Conservation (phyloP, 108 stramenopile species). For the Ochromonas danica region DNA sequence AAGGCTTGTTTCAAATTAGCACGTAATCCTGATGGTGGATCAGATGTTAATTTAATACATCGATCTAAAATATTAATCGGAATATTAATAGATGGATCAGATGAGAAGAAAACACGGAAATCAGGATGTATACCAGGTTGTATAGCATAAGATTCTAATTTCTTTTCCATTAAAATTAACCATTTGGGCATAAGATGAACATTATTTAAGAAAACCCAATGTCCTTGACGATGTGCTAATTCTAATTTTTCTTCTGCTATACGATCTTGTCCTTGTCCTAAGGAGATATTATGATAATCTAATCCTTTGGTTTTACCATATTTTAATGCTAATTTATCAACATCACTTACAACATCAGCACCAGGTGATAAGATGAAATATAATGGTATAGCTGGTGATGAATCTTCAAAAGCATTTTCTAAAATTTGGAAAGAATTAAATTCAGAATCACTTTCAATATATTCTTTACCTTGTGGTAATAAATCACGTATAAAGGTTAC, state of each 20-base stretch:
- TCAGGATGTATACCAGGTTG: constrained; percentile 27
- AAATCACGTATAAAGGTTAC: constrained; percentile 26
- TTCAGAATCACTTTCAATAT: constrained; percentile 44
- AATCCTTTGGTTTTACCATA: constrained; percentile 37
- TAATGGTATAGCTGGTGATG: constrained; percentile 22
- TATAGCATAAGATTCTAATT: constrained; percentile 22
- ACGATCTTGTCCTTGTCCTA: constrained; percentile 31
- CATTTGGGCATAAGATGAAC: constrained; percentile 33
- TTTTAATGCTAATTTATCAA: constrained; percentile 46
- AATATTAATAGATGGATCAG: constrained; percentile 25
- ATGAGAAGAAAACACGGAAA: constrained; percentile 28
- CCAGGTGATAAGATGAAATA: constrained; percentile 36
- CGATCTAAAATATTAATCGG: constrained; percentile 27
- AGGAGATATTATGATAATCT: constrained; percentile 42
- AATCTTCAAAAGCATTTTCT: constrained; percentile 41
- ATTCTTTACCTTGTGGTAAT: constrained; percentile 45
- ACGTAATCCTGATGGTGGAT: constrained; percentile 27
- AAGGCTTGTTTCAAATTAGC: constrained; percentile 39
- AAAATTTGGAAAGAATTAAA: constrained; percentile 45
- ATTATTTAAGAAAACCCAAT: constrained; percentile 35
- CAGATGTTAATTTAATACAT: constrained; percentile 33
- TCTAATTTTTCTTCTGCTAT: constrained; percentile 31
- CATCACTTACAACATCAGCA: constrained; percentile 45
- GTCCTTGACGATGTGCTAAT: constrained; percentile 30
- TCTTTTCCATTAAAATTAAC: constrained; percentile 19